A percentile compares a stretch with the other conserved stretches of the same genome.
phyloP scores from a whole-genome alignment of 371 early-diverging fungal genomes.

The Haplosporangium sp. region DNA sequence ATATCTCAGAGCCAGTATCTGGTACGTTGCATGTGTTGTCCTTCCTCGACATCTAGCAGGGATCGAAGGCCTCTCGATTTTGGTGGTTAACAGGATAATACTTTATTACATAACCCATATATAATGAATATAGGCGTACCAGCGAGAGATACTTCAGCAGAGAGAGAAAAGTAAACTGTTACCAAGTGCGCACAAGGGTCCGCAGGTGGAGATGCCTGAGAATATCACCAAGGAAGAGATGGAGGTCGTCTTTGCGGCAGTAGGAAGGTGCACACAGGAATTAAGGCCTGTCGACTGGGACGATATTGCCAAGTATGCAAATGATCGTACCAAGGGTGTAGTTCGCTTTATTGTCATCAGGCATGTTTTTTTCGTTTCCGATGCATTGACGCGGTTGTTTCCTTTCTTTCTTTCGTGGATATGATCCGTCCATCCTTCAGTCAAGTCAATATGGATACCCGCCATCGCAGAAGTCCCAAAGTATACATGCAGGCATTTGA shows the following conservation, averaged over 20 bases:
- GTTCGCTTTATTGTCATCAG: neutral
- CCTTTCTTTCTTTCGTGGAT: too few relatives aligned
- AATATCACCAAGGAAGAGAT: conserved; percentile 17
- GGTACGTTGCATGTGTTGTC: conserved; percentile 1
- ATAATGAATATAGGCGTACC: conserved; percentile 12
- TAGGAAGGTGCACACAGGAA: conserved; percentile 2
- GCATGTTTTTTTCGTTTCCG: neutral
- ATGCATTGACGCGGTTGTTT: too few relatives aligned
- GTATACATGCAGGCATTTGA: conserved; percentile 26
- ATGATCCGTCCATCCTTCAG: too few relatives aligned
- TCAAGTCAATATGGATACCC: neutral
- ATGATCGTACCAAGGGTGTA: neutral
- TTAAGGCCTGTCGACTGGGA: conserved; percentile 36
- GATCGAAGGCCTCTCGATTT: neutral
- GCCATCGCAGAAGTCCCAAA: neutral
- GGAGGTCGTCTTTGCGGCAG: conserved; percentile 10
- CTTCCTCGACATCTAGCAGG: neutral
- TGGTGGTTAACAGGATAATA: neutral
- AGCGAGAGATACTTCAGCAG: conserved; percentile 8
- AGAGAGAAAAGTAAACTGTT: neutral
- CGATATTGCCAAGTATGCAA: conserved; percentile 17
- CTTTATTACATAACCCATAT: neutral
- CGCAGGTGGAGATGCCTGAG: neutral
- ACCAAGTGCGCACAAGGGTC: neutral
- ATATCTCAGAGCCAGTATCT: conserved; percentile 4